Conservation (phyloP, 2,329 filamentous ascomycete genomes). For the Sclerotinia borealis region DNA sequence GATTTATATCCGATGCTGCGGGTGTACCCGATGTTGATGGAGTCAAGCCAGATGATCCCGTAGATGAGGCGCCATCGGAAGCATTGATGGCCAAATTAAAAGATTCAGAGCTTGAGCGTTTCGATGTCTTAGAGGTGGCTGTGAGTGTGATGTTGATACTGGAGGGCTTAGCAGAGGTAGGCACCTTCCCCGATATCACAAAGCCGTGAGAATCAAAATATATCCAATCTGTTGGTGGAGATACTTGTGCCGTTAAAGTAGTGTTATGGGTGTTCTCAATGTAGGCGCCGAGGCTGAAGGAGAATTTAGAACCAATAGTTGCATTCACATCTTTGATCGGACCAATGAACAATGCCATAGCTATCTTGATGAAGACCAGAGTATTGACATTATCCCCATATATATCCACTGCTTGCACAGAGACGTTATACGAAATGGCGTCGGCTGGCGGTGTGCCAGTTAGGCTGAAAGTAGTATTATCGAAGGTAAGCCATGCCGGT, state of each 20-base stretch:
- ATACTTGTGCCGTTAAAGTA: slow-evolving; percentile 17
- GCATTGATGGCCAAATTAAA: slow-evolving; percentile 20
- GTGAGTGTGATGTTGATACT: slow-evolving; percentile 22
- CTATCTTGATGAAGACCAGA: slow-evolving; percentile 39
- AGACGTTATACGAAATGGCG: slow-evolving; percentile 56
- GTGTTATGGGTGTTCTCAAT: slow-evolving; percentile 24
- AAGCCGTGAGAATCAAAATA: slow-evolving; percentile 25
- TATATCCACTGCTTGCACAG: slow-evolving; percentile 52
- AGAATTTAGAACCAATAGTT: slow-evolving; percentile 24
- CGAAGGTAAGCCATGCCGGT: slow-evolving; percentile 65
- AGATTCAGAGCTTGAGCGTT: slow-evolving; percentile 16
- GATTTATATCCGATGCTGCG: background rate
- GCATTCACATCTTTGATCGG: slow-evolving; percentile 23
- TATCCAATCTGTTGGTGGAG: slow-evolving; percentile 23
- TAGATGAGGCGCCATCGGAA: background rate
- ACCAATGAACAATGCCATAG: slow-evolving; percentile 20
- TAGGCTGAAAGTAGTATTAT: slow-evolving; percentile 55
- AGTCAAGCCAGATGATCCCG: slow-evolving; percentile 1
- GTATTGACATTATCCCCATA: slow-evolving; percentile 53
- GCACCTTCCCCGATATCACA: slow-evolving; percentile 24
- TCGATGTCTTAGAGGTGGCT: slow-evolving; percentile 22
- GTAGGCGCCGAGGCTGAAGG: slow-evolving; percentile 23
- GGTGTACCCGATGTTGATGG: slow-evolving; percentile 11
- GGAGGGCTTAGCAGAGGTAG: slow-evolving; percentile 13
- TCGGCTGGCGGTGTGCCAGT: slow-evolving; percentile 57